Conservation (phyloP, 1,139 yeast genomes). For the Suhomyces yuchorum region DNA sequence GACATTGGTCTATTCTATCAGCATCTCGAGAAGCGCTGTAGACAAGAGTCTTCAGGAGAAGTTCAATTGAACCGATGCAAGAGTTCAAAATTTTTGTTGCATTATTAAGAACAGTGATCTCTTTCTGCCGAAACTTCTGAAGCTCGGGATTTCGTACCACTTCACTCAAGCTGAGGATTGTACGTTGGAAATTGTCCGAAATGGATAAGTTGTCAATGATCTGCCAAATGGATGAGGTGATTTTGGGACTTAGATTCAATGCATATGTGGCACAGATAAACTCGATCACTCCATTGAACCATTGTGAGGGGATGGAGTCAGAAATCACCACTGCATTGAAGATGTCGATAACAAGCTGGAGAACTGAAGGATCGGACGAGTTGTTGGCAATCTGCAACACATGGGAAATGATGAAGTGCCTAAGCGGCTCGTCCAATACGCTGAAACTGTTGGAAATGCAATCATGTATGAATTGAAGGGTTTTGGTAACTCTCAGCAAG, state of each 20-base stretch:
- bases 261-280: conserved; percentile 58
- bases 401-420: conserved; percentile 35
- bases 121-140: conserved; percentile 20
- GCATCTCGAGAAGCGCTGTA: conserved; percentile 19
- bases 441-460: conserved; percentile 53
- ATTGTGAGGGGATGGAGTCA: conserved; percentile 49
- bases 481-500: conserved; percentile 16
- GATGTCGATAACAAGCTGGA: conserved; percentile 46
- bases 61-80: conserved; percentile 52
- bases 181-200: conserved; percentile 24
- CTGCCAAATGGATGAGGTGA: conserved; percentile 43
- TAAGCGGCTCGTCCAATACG: conserved; percentile 43
- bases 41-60: conserved; percentile 27
- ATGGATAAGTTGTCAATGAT: conserved; percentile 26
- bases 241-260: conserved; percentile 35
- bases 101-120: conserved; percentile 3
- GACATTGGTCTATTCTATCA: conserved; percentile 23
- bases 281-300: conserved; percentile 41
- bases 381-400: conserved; percentile 43
- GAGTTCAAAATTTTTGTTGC: conserved; percentile 29
- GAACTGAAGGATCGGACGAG: conserved; percentile 43
- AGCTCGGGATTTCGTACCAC: conserved; percentile 31
- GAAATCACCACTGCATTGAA: conserved; percentile 49
- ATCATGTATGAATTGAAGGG: conserved; percentile 42
- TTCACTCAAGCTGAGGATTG: conserved; percentile 28